These are phyloP conservation scores for Boletus speciosus DNA, from an alignment of 768 basidiomycete species.

Conservation along the genomic window DNA sequence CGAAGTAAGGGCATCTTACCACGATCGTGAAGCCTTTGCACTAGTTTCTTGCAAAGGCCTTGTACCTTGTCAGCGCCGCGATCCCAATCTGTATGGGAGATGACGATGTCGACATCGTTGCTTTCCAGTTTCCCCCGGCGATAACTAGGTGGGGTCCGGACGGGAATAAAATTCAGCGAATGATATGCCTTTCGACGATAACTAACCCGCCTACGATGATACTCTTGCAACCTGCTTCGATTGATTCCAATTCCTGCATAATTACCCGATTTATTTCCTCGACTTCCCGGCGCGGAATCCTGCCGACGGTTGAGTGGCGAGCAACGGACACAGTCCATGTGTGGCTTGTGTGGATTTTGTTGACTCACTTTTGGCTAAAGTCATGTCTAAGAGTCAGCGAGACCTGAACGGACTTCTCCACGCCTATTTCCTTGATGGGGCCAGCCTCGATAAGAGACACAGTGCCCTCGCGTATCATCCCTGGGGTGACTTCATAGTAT, in stretches of 20 bases:
- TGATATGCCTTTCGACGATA: neutral
- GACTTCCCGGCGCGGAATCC: constrained; percentile 74
- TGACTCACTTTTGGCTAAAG: constrained; percentile 44
- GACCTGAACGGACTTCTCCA: constrained; percentile 48
- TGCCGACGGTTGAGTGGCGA: constrained; percentile 18
- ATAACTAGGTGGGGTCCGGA: constrained; percentile 47
- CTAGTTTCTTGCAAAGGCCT: constrained; percentile 58
- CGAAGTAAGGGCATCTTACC: constrained; percentile 39
- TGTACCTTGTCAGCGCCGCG: constrained; percentile 48
- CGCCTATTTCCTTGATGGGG: constrained; percentile 18
- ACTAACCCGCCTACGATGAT: constrained; percentile 81
- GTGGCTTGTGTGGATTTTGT: neutral
- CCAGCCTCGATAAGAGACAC: constrained; percentile 22
- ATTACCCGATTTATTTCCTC: constrained; percentile 71
- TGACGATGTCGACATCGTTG: constrained; percentile 88
- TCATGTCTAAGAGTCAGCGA: constrained; percentile 60
- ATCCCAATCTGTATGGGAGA: constrained; percentile 60
- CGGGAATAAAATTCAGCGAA: neutral
- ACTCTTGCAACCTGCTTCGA: constrained; percentile 66
- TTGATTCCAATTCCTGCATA: constrained; percentile 56
- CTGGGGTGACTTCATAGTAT: constrained; percentile 46
- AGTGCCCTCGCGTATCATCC: constrained; percentile 32
- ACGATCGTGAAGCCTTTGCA: constrained; percentile 51
- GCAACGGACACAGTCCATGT: neutral
- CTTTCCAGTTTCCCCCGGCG: constrained; percentile 78